These are phyloP conservation scores for Claviceps sorghi DNA, from an alignment of 2,329 filamentous ascomycete genomes.

Conservation along the genomic window DNA sequence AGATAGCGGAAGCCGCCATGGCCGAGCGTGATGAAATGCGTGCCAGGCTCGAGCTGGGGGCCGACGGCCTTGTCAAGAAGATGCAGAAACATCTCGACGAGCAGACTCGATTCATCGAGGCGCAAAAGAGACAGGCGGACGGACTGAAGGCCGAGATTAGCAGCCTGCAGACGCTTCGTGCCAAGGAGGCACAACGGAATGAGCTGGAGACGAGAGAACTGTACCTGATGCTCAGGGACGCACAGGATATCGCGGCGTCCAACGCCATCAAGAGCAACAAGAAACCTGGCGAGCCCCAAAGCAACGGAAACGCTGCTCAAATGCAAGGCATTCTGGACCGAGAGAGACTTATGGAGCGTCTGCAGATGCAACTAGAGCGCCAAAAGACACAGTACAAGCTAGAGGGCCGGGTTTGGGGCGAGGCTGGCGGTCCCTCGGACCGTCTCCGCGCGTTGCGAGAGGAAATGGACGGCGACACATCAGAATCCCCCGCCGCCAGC, in stretches of 20 bases:
- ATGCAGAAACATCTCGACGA: slow-evolving; percentile 90
- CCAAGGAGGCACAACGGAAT: slow-evolving; percentile 84
- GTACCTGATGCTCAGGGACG: slow-evolving; percentile 95
- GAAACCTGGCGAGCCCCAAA: slow-evolving; percentile 28
- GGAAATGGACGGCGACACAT: slow-evolving; percentile 63
- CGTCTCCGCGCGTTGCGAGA: slow-evolving; percentile 81
- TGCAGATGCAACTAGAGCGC: slow-evolving; percentile 89
- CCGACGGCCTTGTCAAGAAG: slow-evolving; percentile 84
- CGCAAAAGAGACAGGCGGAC: slow-evolving; percentile 74
- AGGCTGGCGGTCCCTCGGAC: slow-evolving; percentile 73
- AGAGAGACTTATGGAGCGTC: slow-evolving; percentile 77
- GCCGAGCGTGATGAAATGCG: slow-evolving; percentile 93
- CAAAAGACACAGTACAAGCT: slow-evolving; percentile 97
- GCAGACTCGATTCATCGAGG: slow-evolving; percentile 77
- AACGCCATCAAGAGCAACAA: slow-evolving; percentile 49
- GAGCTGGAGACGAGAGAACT: slow-evolving; percentile 92
- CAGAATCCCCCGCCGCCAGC: slow-evolving; percentile 31
- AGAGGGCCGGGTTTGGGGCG: slow-evolving; percentile 81
- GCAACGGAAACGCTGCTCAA: slow-evolving; percentile 54
- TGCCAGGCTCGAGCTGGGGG: slow-evolving; percentile 74
- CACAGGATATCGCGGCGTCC: slow-evolving; percentile 87
- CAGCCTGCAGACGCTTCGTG: slow-evolving; percentile 69
- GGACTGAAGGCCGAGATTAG: slow-evolving; percentile 79
- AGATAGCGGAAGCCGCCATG: slow-evolving; percentile 90
- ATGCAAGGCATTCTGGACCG: slow-evolving; percentile 91